Percentiles rank a stretch among this genome's conserved stretches.
phyloP scores from a whole-genome alignment of 352 stramenopile genomes.

The Globisporangium megalacanthum region DNA sequence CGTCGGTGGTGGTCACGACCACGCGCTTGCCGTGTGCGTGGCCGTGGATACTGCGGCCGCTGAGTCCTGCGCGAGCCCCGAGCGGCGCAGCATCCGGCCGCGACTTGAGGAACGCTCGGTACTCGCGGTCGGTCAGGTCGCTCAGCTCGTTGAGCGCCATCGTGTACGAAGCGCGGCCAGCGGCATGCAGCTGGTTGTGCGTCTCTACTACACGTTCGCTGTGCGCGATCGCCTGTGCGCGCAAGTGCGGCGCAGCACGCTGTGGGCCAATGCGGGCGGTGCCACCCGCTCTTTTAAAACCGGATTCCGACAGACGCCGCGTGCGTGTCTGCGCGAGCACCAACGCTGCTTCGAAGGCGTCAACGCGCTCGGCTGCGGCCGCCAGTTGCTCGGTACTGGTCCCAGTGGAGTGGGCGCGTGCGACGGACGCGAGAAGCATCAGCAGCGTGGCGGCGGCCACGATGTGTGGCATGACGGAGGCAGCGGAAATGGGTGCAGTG shows the following conservation, averaged over 20 bases:
- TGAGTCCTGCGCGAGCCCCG: not conserved
- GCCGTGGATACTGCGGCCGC: slow-evolving; percentile 7
- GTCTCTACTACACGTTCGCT: slow-evolving; percentile 37
- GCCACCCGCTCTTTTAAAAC: no score
- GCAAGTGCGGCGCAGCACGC: slow-evolving; percentile 33
- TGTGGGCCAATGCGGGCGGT: slow-evolving; percentile 32
- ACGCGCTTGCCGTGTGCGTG: slow-evolving; percentile 4
- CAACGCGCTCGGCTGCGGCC: slow-evolving; percentile 1
- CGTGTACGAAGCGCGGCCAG: slow-evolving; percentile 38
- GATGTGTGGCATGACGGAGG: no score
- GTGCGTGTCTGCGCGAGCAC: slow-evolving; percentile 2
- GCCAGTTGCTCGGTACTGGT: no score
- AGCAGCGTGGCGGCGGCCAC: no score
- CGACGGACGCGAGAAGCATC: no score
- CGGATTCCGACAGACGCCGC: slow-evolving; percentile 9
- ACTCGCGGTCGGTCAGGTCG: slow-evolving; percentile 64
- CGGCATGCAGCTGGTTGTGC: slow-evolving; percentile 37
- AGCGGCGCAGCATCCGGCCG: slow-evolving; percentile 24
- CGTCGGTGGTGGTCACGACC: slow-evolving; percentile 14
- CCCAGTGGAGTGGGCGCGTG: no score
- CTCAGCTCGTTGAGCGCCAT: slow-evolving; percentile 62
- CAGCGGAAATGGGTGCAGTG: no score
- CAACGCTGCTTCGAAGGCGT: slow-evolving; percentile 8
- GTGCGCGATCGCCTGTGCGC: slow-evolving; percentile 33
- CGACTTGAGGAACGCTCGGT: slow-evolving; percentile 48